These are phyloP conservation scores for Vinca major DNA, from an alignment of 305 asterid genomes.

Conservation along the genomic window DNA sequence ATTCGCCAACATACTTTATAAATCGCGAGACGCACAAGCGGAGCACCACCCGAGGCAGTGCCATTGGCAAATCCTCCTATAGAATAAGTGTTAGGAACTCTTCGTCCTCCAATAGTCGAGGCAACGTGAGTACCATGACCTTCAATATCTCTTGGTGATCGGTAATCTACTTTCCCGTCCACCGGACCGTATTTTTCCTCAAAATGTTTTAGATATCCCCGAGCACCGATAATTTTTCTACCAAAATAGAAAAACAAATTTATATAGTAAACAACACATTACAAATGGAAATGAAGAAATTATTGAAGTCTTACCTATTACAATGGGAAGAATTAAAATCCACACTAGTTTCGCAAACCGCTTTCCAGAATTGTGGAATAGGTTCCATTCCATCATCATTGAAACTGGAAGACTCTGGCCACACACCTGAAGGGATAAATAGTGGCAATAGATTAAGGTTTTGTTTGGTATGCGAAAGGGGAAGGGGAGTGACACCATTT, in stretches of 20 bases:
- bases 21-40: slow-evolving; percentile 17
- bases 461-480: neutral
- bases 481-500: neutral
- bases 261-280: no score
- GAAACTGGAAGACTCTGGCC: slow-evolving; percentile 35
- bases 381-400: slow-evolving; percentile 29
- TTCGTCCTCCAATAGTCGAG: slow-evolving; percentile 20
- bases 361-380: slow-evolving; percentile 29
- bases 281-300: no score
- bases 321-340: slow-evolving; percentile 24
- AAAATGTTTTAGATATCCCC: neutral
- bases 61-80: slow-evolving; percentile 19
- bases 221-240: slow-evolving; percentile 3
- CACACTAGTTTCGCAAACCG: slow-evolving; percentile 21
- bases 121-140: slow-evolving; percentile 26
- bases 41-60: slow-evolving; percentile 17
- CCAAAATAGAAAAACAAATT: neutral
- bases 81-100: neutral
- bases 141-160: slow-evolving; percentile 19
- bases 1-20: slow-evolving; percentile 21
- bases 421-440: slow-evolving; percentile 18
- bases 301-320: slow-evolving; percentile 18
- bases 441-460: no score
- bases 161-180: neutral
- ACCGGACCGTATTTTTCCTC: no score